Evolutionary conservation across 345 rosid species (phyloP).

Genomic region (Moringa oleifera): DNA sequence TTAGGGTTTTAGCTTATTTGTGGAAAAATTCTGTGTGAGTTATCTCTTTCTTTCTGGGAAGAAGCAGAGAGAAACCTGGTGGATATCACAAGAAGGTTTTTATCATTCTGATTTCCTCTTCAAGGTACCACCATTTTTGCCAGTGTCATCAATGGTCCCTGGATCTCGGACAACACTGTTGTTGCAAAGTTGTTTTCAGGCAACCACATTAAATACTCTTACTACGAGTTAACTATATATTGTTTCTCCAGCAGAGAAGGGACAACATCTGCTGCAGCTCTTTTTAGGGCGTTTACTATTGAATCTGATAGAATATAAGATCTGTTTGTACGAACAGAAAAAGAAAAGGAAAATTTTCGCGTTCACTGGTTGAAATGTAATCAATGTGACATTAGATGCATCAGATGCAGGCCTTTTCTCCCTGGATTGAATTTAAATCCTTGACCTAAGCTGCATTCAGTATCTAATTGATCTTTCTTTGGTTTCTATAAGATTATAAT

Average conservation of each 20-base stretch:
- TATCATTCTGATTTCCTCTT: not conserved
- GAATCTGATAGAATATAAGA: not conserved
- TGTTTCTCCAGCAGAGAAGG: slow-evolving; percentile 8
- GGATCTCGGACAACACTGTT: slow-evolving; percentile 1
- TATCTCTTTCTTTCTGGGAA: slow-evolving; percentile 11
- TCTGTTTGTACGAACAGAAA: not conserved
- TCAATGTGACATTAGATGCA: too few species aligned
- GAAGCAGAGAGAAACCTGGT: not conserved
- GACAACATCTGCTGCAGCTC: not conserved
- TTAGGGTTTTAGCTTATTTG: not conserved
- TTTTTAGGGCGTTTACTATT: not conserved
- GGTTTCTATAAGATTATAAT: too few species aligned
- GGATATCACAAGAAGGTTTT: slow-evolving; percentile 20
- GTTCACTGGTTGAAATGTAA: too few species aligned
- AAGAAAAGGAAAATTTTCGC: too few species aligned
- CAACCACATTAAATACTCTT: slow-evolving; percentile 3
- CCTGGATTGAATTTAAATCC: too few species aligned
- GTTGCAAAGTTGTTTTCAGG: slow-evolving; percentile 11
- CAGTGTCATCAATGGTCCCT: not conserved
- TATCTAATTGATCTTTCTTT: too few species aligned
- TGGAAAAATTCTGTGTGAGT: not conserved
- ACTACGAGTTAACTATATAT: not conserved
- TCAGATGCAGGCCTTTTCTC: too few species aligned
- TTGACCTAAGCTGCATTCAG: too few species aligned
- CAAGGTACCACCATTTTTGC: slow-evolving; percentile 5